Evolutionary conservation across 2,329 filamentous ascomycete genomes (phyloP).

Genomic region (Aspergillus candidus): DNA sequence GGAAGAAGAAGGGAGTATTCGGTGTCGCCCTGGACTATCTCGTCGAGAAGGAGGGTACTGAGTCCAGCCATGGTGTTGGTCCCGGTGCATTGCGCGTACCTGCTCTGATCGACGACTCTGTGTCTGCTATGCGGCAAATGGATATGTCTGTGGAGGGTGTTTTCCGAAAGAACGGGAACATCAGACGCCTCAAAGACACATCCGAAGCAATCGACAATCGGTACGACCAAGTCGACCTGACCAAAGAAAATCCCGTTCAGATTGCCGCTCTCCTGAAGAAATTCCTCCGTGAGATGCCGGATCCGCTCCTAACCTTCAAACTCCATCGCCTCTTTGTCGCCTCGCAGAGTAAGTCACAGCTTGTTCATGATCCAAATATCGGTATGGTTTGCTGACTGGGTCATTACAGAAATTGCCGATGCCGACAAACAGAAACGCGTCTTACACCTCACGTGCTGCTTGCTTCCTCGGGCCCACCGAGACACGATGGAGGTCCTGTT

Average conservation of each 20-base stretch:
- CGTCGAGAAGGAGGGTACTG: constrained; percentile 87
- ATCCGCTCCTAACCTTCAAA: constrained; percentile 91
- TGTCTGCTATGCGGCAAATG: constrained; percentile 95
- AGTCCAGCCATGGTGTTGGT: constrained; percentile 95
- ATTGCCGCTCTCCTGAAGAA: constrained; percentile 91
- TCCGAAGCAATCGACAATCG: constrained; percentile 82
- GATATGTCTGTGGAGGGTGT: constrained; percentile 98
- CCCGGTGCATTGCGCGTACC: constrained; percentile 86
- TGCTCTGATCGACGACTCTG: constrained; percentile 88
- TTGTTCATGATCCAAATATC: constrained; percentile 7
- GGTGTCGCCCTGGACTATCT: constrained; percentile 82
- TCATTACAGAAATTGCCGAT: constrained; percentile 62
- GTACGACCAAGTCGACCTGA: constrained; percentile 77
- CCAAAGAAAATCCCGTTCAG: constrained; percentile 84
- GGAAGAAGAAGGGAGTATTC: constrained; percentile 92
- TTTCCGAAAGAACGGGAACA: constrained; percentile 98
- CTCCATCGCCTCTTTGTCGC: constrained; percentile 85
- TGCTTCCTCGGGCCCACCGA: constrained; percentile 84
- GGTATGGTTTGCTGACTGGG: not conserved
- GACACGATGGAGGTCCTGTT: constrained; percentile 95
- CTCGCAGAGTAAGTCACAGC: constrained; percentile 60
- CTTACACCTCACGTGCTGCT: constrained; percentile 83
- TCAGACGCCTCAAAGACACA: constrained; percentile 82
- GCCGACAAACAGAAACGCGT: constrained; percentile 75
- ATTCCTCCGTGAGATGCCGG: constrained; percentile 87